Percentiles rank a stretch among this genome's conserved stretches.
phyloP scores from a whole-genome alignment of 495 filamentous ascomycete genomes.

The Neurospora discreta region DNA sequence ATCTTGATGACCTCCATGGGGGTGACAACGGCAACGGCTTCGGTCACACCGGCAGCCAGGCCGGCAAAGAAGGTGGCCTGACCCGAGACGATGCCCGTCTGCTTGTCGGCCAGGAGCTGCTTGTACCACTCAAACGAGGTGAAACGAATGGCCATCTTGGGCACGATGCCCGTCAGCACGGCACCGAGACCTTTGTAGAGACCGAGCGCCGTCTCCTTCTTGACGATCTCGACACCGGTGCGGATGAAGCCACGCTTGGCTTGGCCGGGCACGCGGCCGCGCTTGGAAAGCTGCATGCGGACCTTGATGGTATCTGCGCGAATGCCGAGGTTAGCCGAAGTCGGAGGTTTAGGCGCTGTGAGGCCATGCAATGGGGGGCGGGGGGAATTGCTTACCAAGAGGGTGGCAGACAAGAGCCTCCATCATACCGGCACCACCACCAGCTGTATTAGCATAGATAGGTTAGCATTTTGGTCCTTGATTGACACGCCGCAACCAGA shows the following conservation, averaged over 20 bases:
- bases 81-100: constrained; percentile 59
- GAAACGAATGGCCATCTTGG: constrained; percentile 99
- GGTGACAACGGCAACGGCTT: constrained; percentile 90
- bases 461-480: constrained; percentile 9
- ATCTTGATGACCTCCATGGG: constrained; percentile 99
- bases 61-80: constrained; percentile 81
- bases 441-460: constrained; percentile 45
- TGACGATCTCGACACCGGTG: constrained; percentile 80
- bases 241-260: constrained; percentile 75
- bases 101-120: constrained; percentile 58
- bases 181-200: constrained; percentile 96
- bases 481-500: constrained; percentile 2
- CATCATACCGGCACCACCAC: constrained; percentile 98
- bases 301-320: constrained; percentile 87
- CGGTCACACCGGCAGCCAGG: constrained; percentile 84
- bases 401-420: constrained; percentile 96
- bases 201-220: constrained; percentile 78
- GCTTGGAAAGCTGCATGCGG: constrained; percentile 93
- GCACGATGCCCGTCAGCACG: constrained; percentile 91
- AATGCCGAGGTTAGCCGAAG: constrained; percentile 1
- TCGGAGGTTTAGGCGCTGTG: neutral
- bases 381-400: constrained; percentile 55
- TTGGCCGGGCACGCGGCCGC: constrained; percentile 72
- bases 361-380: neutral
- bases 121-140: constrained; percentile 97